Base-by-base conservation (phyloP, 257 asterid genomes). In the Lithospermum erythrorhizon region DNA sequence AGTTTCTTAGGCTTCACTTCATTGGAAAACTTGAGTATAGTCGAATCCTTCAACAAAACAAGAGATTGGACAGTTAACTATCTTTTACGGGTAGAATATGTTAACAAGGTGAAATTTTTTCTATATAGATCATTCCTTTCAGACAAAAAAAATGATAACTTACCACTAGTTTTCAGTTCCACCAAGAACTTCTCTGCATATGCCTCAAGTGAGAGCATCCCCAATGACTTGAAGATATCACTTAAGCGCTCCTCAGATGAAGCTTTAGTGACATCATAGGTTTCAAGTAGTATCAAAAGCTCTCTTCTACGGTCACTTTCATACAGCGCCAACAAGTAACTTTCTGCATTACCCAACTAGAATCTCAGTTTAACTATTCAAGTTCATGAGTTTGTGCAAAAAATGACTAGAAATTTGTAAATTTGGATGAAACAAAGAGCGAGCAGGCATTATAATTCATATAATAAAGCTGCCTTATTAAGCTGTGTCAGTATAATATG, bases 131-230 rank as follows among this genome's bases (percentile, higher is more conserved):
- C 21, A 45, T 25, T 45, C 25, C 27, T 17, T 25, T 21, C 47
- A 29, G 61, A 61, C 27, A 65, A 51, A 22, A 51, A 22, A 48
- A 41, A 30, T 54, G 25, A 57, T 56, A 23, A 66, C 78, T 74
- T 69, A 89, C 97, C 96, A 68, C 72, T 76, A 64, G 61, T 62
- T 78, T 84, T 83, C 65, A 93, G 78, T 54, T 73, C 84, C 75
- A 64, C 58, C 63, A 93, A 56, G 77, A 73, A 77, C 65, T 72
- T 79, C 78, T 81, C 83, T 17, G 86, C 79, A 41, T 59, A 67
- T 64, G 84, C 61, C 73, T 86, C 95, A 58, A 86, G 81, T 19
- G 51, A 59, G 56, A 78, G 70, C 87, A 82, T 86, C 74, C 96
- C 99, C 80, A 93, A 58, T 21, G 73, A 75, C 68, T 68, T 77